A percentile compares a stretch with the other conserved stretches of the same genome.
Conservation (phyloP, 768 basidiomycete species). For the Cyclocybe aegerita region DNA sequence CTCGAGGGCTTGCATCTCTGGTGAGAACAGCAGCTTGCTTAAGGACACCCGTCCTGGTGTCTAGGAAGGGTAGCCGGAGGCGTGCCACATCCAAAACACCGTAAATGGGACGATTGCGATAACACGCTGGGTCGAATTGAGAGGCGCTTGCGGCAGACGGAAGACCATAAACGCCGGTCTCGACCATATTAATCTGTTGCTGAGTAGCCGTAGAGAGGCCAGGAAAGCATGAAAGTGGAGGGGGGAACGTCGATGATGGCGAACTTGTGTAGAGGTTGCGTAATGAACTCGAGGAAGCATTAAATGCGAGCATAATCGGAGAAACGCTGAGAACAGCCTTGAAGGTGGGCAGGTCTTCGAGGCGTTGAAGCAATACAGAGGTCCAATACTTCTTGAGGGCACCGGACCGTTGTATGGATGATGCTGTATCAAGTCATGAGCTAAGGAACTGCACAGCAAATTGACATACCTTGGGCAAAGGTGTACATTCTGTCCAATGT, state of each 20-base stretch:
- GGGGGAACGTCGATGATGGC: slow-evolving; percentile 47
- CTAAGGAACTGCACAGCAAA: neutral
- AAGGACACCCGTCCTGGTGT: slow-evolving; percentile 39
- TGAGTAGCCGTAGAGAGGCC: slow-evolving; percentile 38
- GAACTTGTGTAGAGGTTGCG: slow-evolving; percentile 41
- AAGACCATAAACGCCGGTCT: slow-evolving; percentile 52
- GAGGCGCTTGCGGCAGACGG: slow-evolving; percentile 26
- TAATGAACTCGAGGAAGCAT: slow-evolving; percentile 43
- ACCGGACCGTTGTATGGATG: slow-evolving; percentile 48
- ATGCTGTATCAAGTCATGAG: slow-evolving; percentile 39
- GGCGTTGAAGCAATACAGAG: slow-evolving; percentile 44
- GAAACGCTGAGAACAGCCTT: slow-evolving; percentile 44
- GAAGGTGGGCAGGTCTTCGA: slow-evolving; percentile 44
- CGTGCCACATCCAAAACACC: slow-evolving; percentile 57
- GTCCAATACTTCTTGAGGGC: slow-evolving; percentile 58
- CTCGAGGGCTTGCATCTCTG: slow-evolving; percentile 43
- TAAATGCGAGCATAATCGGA: slow-evolving; percentile 57
- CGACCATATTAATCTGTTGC: slow-evolving; percentile 44
- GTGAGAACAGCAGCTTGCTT: slow-evolving; percentile 52
- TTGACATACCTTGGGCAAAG: slow-evolving; percentile 52
- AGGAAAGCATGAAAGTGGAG: slow-evolving; percentile 64
- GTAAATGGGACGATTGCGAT: slow-evolving; percentile 58
- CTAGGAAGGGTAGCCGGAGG: slow-evolving; percentile 57
- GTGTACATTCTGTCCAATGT: slow-evolving; percentile 60
- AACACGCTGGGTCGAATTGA: slow-evolving; percentile 51